phyloP scores from a whole-genome alignment of 208 protist genomes.

The Trypanosoma lewisi region DNA sequence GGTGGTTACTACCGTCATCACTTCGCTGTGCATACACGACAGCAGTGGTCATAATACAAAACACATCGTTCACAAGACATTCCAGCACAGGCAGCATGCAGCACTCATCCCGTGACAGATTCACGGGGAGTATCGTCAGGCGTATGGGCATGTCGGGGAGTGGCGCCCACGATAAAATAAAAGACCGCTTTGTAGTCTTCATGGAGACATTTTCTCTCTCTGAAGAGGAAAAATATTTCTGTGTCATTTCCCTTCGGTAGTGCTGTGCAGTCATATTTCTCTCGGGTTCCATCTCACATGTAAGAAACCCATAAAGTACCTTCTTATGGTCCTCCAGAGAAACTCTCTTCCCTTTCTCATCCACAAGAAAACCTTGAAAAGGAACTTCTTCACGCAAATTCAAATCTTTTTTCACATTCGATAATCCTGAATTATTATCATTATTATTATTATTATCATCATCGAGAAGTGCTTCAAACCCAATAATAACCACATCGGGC shows the following conservation, averaged over 20 bases:
- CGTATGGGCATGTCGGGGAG: conserved; percentile 58
- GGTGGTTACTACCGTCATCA: background rate
- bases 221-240: background rate
- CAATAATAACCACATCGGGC: background rate
- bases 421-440: background rate
- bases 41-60: conserved; percentile 48
- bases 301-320: background rate
- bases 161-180: conserved; percentile 28
- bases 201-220: background rate
- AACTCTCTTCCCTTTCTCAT: background rate
- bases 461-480: conserved; percentile 13
- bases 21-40: conserved; percentile 9
- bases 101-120: conserved; percentile 1
- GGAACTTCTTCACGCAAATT: background rate
- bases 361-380: conserved; percentile 5
- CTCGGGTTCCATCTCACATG: conserved; percentile 13
- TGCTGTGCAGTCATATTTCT: background rate
- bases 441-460: background rate
- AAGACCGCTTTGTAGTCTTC: background rate
- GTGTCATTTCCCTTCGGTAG: background rate
- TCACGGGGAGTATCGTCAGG: conserved; percentile 40
- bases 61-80: conserved; percentile 54
- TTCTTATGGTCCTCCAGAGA: background rate
- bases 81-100: conserved; percentile 53
- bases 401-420: background rate